Evolutionary conservation across 129 eudicot species (phyloP).

Genomic region (Flaveria bidentis): DNA sequence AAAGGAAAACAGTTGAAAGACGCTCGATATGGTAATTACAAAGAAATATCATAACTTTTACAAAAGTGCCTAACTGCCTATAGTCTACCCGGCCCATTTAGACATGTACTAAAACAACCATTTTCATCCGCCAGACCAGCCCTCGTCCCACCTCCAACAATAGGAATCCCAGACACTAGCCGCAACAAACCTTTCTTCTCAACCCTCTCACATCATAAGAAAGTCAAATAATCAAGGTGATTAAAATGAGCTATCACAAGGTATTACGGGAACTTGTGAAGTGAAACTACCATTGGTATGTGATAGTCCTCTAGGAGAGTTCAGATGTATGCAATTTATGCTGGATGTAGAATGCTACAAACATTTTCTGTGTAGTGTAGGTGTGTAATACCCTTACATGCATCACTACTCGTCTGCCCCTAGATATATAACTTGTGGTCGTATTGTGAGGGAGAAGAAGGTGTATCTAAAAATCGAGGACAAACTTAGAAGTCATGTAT

Average conservation of each 20-base stretch:
- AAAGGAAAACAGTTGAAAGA: background rate
- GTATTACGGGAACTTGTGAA: no score
- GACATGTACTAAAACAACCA: background rate
- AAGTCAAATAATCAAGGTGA: background rate
- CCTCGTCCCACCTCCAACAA: background rate
- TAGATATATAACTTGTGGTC: background rate
- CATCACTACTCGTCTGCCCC: background rate
- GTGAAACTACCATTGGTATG: background rate
- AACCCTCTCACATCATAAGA: background rate
- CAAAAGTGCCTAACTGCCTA: background rate
- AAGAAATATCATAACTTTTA: background rate
- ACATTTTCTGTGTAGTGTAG: background rate
- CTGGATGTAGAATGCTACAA: background rate
- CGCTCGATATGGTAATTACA: background rate
- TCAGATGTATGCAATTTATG: background rate
- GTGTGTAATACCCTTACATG: background rate
- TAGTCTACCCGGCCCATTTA: constrained; percentile 1
- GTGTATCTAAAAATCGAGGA: background rate
- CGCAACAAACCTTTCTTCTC: background rate
- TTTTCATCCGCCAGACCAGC: background rate
- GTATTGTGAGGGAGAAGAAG: background rate
- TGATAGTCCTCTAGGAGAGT: background rate
- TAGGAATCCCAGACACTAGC: background rate
- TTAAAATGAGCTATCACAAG: no score
- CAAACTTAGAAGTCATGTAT: background rate